Evolutionary conservation across 306 rosid genomes (phyloP), one percentile per base, ranked within the genome.

Genomic region (Castanopsis chinensis): DNA sequence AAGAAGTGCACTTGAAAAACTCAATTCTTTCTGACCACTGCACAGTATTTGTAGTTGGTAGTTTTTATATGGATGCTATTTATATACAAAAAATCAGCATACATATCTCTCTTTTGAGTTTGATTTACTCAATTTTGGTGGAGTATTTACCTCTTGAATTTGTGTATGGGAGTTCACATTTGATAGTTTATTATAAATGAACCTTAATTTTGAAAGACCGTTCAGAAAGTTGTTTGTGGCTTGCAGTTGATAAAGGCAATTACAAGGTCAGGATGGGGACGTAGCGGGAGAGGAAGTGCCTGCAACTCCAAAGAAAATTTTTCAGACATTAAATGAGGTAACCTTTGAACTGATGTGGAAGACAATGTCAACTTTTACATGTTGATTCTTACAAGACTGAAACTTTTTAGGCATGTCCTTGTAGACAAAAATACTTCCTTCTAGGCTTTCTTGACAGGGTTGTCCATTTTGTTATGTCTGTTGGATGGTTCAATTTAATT

Each of bases 291-390:
- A 89, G 83, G 98, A 88, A 77, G 82, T 86, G 85, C 91, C 92
- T 74, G 79, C 94, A 71, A 91, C 97, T 70, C 97, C 94, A 12
- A 89, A 90, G 88, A 87, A 81, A 78, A 86, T 92, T 81, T 94
- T 92, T 87, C 97, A 91, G 85, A 89, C 90, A 77, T 88, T 94
- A 83, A 92, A 87, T 73, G 90, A 92, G 98, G 98, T 94, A 78
- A 75, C 51, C 55, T 80, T 52, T 52, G 75, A 4, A 55, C 55
- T 30, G 13, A 41, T 32, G 65, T 14, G 37, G 67, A 33, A 53
- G 43, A 76, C 21, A 64, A 21, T n/a, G 58, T 13, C 56, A 28
- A 21, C 53, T 52, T 5, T 28, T 53, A 15, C 21, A 1, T 52
- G 18, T 68, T 54, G 23, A 54, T 54, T 32, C 25, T 32, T 9